phyloP scores from a whole-genome alignment of 2,329 filamentous ascomycete genomes.

The Cladophialophora yegresii region DNA sequence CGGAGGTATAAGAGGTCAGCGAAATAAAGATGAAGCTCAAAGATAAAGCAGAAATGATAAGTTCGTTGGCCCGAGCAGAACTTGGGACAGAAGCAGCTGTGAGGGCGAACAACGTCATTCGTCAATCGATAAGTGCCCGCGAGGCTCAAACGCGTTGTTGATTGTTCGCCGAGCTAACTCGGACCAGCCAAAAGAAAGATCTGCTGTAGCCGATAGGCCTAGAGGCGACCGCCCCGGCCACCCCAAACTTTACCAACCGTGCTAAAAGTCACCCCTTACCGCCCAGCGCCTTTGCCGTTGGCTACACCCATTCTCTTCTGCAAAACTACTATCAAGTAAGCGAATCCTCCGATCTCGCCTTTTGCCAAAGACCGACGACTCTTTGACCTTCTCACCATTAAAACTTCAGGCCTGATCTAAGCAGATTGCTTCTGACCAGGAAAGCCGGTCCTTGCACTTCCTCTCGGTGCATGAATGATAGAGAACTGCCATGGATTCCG shows the following conservation, averaged over 20 bases:
- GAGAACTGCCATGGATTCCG: neutral
- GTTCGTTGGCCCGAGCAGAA: conserved; percentile 13
- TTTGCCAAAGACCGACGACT: neutral
- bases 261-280: neutral
- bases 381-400: neutral
- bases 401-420: neutral
- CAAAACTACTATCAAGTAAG: neutral
- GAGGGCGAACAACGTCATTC: conserved; percentile 21
- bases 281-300: neutral
- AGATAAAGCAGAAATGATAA: conserved; percentile 8
- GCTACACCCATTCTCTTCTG: neutral
- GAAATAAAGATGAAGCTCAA: conserved; percentile 8
- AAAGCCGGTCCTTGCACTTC: neutral
- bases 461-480: neutral
- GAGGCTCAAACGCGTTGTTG: neutral
- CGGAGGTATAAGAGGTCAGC: conserved; percentile 2
- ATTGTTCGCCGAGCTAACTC: neutral
- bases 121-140: conserved; percentile 6
- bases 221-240: neutral
- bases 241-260: neutral
- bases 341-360: neutral
- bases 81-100: conserved; percentile 3
- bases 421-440: neutral
- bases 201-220: conserved; percentile 4
- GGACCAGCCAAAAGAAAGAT: conserved; percentile 8